These are phyloP conservation scores for Cyclotella distinguenda DNA, from an alignment of 108 stramenopile genomes.

Conservation along the genomic window DNA sequence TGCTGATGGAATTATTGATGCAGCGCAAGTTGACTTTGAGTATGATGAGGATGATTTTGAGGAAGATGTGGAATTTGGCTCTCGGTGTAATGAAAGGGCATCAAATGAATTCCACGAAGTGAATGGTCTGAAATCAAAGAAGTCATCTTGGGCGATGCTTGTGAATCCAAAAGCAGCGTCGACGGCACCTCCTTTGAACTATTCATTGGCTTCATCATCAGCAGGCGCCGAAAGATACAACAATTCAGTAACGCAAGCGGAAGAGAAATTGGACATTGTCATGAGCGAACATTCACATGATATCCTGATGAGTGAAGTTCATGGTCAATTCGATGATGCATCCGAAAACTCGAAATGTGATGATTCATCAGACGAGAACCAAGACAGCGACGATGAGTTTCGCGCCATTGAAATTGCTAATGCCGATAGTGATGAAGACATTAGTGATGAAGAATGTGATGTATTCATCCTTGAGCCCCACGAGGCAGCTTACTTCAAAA, in stretches of 20 bases:
- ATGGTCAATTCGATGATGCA: conserved; percentile 46
- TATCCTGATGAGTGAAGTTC: conserved; percentile 3
- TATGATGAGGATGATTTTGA: conserved; percentile 55
- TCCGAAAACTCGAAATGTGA: conserved; percentile 28
- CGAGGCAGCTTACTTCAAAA: conserved; percentile 48
- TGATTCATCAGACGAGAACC: conserved; percentile 12
- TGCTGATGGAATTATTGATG: conserved; percentile 49
- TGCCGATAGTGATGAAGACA: conserved; percentile 50
- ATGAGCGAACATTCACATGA: not conserved
- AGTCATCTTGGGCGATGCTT: conserved; percentile 34
- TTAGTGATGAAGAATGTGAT: conserved; percentile 68
- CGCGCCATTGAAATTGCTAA: conserved; percentile 28
- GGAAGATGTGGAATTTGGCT: conserved; percentile 22
- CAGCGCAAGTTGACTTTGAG: conserved; percentile 40
- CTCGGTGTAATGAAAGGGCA: not conserved
- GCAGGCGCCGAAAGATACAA: not conserved
- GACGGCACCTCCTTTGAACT: conserved; percentile 13
- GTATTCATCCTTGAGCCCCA: conserved; percentile 64
- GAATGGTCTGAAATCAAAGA: not conserved
- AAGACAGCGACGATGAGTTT: conserved; percentile 36
- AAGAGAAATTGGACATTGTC: conserved; percentile 20
- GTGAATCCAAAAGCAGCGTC: conserved; percentile 10
- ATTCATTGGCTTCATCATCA: not conserved
- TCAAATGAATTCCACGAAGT: not conserved
- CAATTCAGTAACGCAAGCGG: conserved; percentile 21